Base-by-base conservation (phyloP, 192 early-diverging fungal species). In the Coemansia sp. region DNA sequence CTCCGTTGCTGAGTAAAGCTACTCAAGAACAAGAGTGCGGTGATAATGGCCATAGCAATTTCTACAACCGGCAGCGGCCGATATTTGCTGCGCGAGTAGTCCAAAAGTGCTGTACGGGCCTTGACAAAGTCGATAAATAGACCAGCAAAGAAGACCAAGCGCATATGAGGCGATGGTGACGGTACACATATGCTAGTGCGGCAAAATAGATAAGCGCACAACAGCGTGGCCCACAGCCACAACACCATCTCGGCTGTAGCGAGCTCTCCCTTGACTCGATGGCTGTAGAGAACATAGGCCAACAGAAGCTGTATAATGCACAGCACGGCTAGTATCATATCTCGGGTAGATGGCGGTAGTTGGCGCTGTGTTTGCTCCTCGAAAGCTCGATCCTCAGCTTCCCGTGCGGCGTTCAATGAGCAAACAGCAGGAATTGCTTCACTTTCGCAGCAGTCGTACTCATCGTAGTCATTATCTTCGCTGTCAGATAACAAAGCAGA, bases 1-100 rank as follows among this genome's bases (percentile, higher is more conserved):
- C 80, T 68, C 5, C 80, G 55, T 32, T 82, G 80, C 60, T 77
- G 75, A 1, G 80, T 82, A 21, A 82, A 77, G 63, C 80, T 82
- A 14, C 66, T 66, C 50, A 74, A 10, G 34, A 82, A 68, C 10
- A 82, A 38, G 11, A 77, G 27, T 11, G 32, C 1, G 0, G 80
- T 55, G 29, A 70, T 12, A 2, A 19, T 58, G 29, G 72, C 69
- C 80, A 82, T 82, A 11, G 31, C 23, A 8, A 72, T 62, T 21
- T 59, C 48, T 14, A 68, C 51, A 3, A 51, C 60, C 0, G 80
- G 80, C 12, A 71, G 3, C 8, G 32, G 21, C 21, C 15, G 21
- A 15, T 39, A 15, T 41, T 42, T 5, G 25, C 66, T 66, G 19
- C 69, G 74, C 29, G 68, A 62, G 37, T 82, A 82, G 21, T 62